Evolutionary conservation across 306 rosid genomes (phyloP), one percentile per base, ranked within the genome.

Genomic region (Pyrus bretschneideri): DNA sequence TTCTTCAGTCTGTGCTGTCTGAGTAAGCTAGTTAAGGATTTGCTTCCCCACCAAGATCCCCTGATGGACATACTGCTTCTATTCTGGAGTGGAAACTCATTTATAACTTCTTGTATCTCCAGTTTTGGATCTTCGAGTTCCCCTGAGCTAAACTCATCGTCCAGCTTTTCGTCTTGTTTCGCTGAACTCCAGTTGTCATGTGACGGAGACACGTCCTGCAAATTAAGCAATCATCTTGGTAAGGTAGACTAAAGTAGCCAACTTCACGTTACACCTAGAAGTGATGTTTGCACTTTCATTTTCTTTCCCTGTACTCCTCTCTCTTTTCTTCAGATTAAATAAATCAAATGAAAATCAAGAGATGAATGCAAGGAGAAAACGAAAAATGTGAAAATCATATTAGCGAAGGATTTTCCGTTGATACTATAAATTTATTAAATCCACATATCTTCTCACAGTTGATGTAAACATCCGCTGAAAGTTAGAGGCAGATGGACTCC

Each of bases 401-500:
- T 42, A 42, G 45, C 3, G 45, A 42, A 42, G 12, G 45, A 42
- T 42, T 42, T 42, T 42, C 12, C 2, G 12, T 42, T 42, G 45
- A 42, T 38, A 38, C 42, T 6, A 38, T 7, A 38, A 7, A 7
- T 2, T 42, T 42, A 42, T 42, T 42, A 42, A 40, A 42, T 9
- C 12, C 2, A 11, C 45, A 42, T 42, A 42, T 12, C 45, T 42
- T 42, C 67, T 72, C 45, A 79, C 82, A 65, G 38, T 64, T 19
- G 77, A 72, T 54, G 82, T 44, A 64, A 79, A 54, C 51, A 64
- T 64, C 67, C 72, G 82, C 9, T 64, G 72, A 46, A 79, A 72
- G 60, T 79, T 71, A 38, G 44, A 71, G 25, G 82, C 71, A 19
- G 82, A 64, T 8, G 77, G 82, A 67, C 77, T 72, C 82, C 82